Evolutionary conservation across 2,329 filamentous ascomycete genomes (phyloP), one percentile per base, ranked within the genome.

Genomic region (Aspergillus fumigatus): DNA sequence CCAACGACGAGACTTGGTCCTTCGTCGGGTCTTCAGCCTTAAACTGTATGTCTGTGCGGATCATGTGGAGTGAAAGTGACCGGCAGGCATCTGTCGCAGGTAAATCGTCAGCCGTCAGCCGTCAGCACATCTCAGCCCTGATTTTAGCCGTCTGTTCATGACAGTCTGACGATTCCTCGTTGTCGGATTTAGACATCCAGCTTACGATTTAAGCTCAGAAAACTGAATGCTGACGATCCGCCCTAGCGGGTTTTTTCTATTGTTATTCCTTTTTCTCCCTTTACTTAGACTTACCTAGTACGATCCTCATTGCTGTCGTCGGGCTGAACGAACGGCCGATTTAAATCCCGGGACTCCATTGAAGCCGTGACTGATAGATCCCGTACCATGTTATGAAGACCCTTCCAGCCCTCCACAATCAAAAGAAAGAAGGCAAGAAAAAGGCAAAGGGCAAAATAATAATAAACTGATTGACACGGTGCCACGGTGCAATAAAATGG

Each of bases 151-250:
- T 47, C 43, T 7, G 43, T 47, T 21, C n/a, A 23, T 23, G 43
- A 26, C 11, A 47, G 43, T 4, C 21, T 47, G 19, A 38, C 32
- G 0, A 35, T 38, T 17, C 32, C 14, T 38, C 32, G 32, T 17
- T 17, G 32, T 58, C 19, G 51, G 3, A 29, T 29, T 29, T 29
- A 29, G n/a, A 21, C 27, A 25, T 11, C 32, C 21, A 21, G 21
- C 25, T 47, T 47, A 23, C 19, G 43, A 47, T 23, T 47, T 47
- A 47, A 47, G 43, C 43, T 47, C 26, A 23, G 14, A 19, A 59
- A 57, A 54, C 55, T 59, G 55, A 57, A 59, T 59, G 55, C 58
- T 59, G 58, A 59, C 58, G 53, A 51, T 57, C 55, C 48, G 50
- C 52, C 50, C 17, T 29, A 25, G 51, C 48, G 50, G 48, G n/a